Evolutionary conservation across 495 filamentous ascomycete genomes (phyloP), one percentile per base, ranked within the genome.

Genomic region (Penicillium arizonense): DNA sequence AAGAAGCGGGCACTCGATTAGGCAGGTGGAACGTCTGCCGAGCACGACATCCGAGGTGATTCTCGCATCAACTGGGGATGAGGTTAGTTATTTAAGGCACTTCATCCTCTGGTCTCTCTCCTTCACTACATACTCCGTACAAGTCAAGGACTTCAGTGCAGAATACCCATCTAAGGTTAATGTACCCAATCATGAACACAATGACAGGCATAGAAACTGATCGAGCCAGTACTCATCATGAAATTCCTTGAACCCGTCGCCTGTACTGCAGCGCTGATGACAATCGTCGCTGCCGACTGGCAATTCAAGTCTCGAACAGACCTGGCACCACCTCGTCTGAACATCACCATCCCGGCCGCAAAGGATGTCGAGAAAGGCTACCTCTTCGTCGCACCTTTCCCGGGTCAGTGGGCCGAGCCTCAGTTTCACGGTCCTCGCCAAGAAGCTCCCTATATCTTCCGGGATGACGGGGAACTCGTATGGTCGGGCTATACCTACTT

Each of bases 401-500:
- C 78, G 8, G 77, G 78, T 5, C 76, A 59, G 41, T 58, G 52
- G 51, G 37, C 51, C 4, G 56, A 65, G 30, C 59, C 61, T 3
- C 61, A 63, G 34, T 59, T 59, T 30, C 79, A 82, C 41, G 80
- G 81, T 1, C 79, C 81, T 0, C 75, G 74, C 11, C 80, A 82
- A 61, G 73, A 78, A 23, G 78, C 68, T 1, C 78, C 79, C 24
- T 83, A 82, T 53, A 82, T 83, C 54, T 76, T 82, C 55, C 73
- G 73, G 6, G 74, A 78, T 57, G 65, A 79, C 40, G 79, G 80
- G 16, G 78, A 82, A 40, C 65, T 81, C 0, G 65, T 83, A 34
- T 83, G 79, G 80, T 81, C 77, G 20, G 79, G 78, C 7, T 82
- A 80, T 51, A 73, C 70, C 11, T 76, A 77, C 58, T 79, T 77